Percentiles rank a stretch among this genome's conserved stretches.
Conservation (phyloP, 768 basidiomycete genomes). For the Stropharia rugosoannulata region DNA sequence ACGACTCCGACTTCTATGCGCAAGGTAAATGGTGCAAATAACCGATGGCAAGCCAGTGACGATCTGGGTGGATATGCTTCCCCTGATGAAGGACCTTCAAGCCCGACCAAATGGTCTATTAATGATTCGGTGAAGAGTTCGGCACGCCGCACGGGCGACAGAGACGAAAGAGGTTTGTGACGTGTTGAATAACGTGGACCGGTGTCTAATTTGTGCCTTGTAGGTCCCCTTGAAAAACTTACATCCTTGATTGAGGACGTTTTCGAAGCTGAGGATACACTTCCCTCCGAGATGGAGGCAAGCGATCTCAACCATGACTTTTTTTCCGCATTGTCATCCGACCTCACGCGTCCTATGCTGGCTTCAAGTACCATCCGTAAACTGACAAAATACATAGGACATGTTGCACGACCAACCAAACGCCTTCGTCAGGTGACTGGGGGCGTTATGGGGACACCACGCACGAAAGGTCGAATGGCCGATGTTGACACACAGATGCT, state of each 20-base stretch:
- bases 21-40: slow-evolving; percentile 20
- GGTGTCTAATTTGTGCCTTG: neutral
- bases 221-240: slow-evolving; percentile 77
- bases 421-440: slow-evolving; percentile 51
- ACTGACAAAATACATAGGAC: slow-evolving; percentile 64
- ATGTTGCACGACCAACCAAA: slow-evolving; percentile 67
- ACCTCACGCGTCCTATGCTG: slow-evolving; percentile 61
- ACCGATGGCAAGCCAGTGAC: slow-evolving; percentile 31
- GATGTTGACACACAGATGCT: slow-evolving; percentile 67
- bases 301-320: slow-evolving; percentile 66
- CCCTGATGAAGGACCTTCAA: slow-evolving; percentile 40
- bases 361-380: slow-evolving; percentile 61
- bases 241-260: slow-evolving; percentile 77
- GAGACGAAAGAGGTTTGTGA: slow-evolving; percentile 69
- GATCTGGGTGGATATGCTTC: slow-evolving; percentile 62
- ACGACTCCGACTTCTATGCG: slow-evolving; percentile 41
- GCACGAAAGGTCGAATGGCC: slow-evolving; percentile 54
- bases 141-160: slow-evolving; percentile 63
- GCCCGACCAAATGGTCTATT: slow-evolving; percentile 27
- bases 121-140: slow-evolving; percentile 46
- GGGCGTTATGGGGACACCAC: slow-evolving; percentile 43
- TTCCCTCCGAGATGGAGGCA: slow-evolving; percentile 47
- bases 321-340: slow-evolving; percentile 62
- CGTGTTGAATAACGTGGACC: neutral
- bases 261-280: slow-evolving; percentile 78